Base-by-base conservation (phyloP, 129 eudicot genomes). In the Flaveria brownii region DNA sequence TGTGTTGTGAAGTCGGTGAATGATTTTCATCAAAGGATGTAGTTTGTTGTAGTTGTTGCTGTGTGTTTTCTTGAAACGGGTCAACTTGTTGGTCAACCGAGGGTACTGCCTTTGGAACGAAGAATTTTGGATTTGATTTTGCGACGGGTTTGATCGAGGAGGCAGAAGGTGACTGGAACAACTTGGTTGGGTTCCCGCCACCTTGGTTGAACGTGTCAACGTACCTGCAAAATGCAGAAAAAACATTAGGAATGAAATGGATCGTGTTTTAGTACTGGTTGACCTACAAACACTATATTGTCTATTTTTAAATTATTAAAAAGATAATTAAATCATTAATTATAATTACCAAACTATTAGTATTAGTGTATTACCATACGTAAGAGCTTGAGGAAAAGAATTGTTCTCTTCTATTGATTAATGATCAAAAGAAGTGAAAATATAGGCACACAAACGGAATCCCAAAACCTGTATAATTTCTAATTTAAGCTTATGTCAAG, bases 171-270 rank as follows among this genome's bases (percentile, higher is more conserved):
- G 97, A 81, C 30, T 84, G 96, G 91, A 91, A 94, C 70, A 75
- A 66, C 79, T 86, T 94, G 75, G 94, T 47, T 28, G 88, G 78
- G 81, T 84, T 88, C 18, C 97, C 97, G 33, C 93, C 93, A 18
- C 96, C 96, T 85, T 89, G 83, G 88, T 94, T 94, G 74, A 94
- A 94, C 16, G 96, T 94, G 85, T 94, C 99, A 8, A 94, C 99
- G 39, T 94, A 94, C 87, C 99, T 94, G 89, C 33, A 75, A 79
- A 78, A 72, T 39, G 17, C 23, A 62, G 42, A 50, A 13, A 33
- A n/a, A 36, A 75, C 1, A 25, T 41, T 23, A 57, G 18, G 6
- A 1, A 25, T 26, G 9, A 61, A 61, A 61, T 13, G 42, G 18
- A 9, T 12, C 18, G 14, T 61, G 14, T 61, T 9, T 13, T 12